These are phyloP conservation scores for Platanthera guangdongensis DNA, from an alignment of 106 monocot genomes.

Conservation along the genomic window DNA sequence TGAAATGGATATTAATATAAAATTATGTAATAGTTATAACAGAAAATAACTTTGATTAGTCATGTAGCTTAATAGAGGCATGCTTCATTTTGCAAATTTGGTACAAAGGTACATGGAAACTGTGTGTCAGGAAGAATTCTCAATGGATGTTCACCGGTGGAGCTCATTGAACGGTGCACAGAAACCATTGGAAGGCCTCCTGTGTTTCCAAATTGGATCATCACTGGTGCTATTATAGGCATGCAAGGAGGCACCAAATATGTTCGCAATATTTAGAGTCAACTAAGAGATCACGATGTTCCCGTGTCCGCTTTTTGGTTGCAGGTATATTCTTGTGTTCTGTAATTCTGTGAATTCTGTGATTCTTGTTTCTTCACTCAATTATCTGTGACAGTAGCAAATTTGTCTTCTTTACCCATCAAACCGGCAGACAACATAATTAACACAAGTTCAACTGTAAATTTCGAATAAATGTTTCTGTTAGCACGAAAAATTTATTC, in stretches of 20 bases:
- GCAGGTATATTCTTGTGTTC: conserved; percentile 30
- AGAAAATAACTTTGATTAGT: neutral
- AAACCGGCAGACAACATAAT: no score
- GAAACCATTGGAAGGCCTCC: conserved; percentile 67
- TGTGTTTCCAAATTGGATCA: conserved; percentile 68
- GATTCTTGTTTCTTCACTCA: no score
- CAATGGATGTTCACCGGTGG: conserved; percentile 47
- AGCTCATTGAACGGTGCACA: conserved; percentile 51
- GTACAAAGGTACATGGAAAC: conserved; percentile 38
- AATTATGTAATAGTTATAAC: no score
- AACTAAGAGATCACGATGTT: conserved; percentile 54
- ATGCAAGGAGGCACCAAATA: conserved; percentile 83
- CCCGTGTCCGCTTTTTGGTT: conserved; percentile 83
- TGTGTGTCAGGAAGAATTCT: conserved; percentile 52
- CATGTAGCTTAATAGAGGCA: neutral
- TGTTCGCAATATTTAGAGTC: conserved; percentile 61
- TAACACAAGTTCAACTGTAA: no score
- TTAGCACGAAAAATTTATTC: no score
- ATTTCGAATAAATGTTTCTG: no score
- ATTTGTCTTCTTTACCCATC: neutral
- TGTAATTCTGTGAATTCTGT: no score
- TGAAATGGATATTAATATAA: no score
- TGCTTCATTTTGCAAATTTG: neutral
- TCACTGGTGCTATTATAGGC: conserved; percentile 71
- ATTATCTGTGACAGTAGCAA: neutral